Evolutionary conservation across 306 rosid genomes (phyloP).

Genomic region (Bauhinia variegata): DNA sequence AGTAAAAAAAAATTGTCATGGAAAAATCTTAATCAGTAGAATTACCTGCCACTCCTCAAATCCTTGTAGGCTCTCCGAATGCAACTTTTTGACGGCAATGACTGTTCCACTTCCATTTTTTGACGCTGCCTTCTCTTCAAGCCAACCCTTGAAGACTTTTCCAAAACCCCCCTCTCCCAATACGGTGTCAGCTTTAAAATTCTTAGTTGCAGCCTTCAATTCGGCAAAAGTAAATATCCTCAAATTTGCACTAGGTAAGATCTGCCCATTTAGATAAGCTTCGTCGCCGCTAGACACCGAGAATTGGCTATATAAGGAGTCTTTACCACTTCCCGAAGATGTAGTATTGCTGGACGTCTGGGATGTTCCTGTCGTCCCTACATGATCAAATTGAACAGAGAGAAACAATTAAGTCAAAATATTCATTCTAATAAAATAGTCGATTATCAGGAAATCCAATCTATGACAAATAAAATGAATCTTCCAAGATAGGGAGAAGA

Average conservation of each 20-base stretch:
- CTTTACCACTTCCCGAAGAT: conserved; percentile 51
- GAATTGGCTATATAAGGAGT: conserved; percentile 64
- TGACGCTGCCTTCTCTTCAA: conserved; percentile 65
- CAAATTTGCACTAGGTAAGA: conserved; percentile 69
- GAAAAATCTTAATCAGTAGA: conserved; percentile 9
- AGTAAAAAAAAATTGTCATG: neutral
- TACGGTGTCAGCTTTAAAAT: conserved; percentile 73
- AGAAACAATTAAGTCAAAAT: neutral
- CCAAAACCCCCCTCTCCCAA: conserved; percentile 99
- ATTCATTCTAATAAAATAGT: neutral
- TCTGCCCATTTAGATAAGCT: conserved; percentile 60
- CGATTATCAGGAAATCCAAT: conserved; percentile 1
- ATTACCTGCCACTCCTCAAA: conserved; percentile 91
- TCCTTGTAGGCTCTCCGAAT: conserved; percentile 90
- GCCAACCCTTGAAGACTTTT: conserved; percentile 87
- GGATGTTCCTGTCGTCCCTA: conserved; percentile 49
- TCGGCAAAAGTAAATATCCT: conserved; percentile 74
- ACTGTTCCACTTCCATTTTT: conserved; percentile 59
- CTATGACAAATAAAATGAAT: conserved; percentile 4
- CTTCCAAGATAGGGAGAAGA: neutral
- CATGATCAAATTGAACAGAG: neutral
- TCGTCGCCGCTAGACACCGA: conserved; percentile 61
- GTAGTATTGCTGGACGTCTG: conserved; percentile 51
- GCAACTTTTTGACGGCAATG: conserved; percentile 88
- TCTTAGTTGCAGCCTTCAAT: conserved; percentile 72